Conservation (phyloP, 257 asterid genomes). For the Salvia rosmarinus region DNA sequence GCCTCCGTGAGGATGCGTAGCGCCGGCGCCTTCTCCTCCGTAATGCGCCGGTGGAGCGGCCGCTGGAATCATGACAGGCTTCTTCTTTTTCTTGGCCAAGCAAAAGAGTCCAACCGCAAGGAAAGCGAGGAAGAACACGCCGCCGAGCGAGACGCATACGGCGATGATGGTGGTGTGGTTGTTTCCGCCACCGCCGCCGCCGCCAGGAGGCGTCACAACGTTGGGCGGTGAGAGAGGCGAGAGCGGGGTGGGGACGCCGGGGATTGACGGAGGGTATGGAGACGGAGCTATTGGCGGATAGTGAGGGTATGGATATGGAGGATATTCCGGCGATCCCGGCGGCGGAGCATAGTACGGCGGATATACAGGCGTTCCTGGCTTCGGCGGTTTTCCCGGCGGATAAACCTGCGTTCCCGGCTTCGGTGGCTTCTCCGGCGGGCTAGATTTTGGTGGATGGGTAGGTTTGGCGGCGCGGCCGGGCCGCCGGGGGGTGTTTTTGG, state of each 20-base stretch:
- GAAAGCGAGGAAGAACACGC: conserved; percentile 67
- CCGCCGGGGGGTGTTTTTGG: conserved; percentile 31
- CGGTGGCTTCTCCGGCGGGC: conserved; percentile 27
- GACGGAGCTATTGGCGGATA: conserved; percentile 33
- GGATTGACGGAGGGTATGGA: conserved; percentile 34
- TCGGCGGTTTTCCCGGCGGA: conserved; percentile 31
- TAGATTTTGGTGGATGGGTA: conserved; percentile 16
- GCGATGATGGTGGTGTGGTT: conserved; percentile 64
- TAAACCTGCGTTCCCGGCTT: conserved; percentile 31
- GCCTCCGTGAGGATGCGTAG: conserved; percentile 14
- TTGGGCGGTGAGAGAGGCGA: conserved; percentile 46
- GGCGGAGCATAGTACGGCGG: conserved; percentile 45
- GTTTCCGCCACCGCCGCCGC: conserved; percentile 48
- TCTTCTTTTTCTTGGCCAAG: conserved; percentile 72
- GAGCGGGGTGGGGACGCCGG: conserved; percentile 33
- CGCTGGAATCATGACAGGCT: conserved; percentile 52
- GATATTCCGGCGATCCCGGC: conserved; percentile 33
- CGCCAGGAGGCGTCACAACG: conserved; percentile 35
- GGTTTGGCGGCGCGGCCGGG: conserved; percentile 36
- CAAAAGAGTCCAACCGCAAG: conserved; percentile 65
- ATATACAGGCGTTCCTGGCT: conserved; percentile 26
- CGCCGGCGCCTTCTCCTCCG: conserved; percentile 34
- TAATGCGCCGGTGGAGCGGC: conserved; percentile 31
- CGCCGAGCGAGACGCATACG: conserved; percentile 66
- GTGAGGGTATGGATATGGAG: conserved; percentile 23